These are phyloP conservation scores for Cicer arietinum DNA, from an alignment of 306 rosid species.

Conservation along the genomic window DNA sequence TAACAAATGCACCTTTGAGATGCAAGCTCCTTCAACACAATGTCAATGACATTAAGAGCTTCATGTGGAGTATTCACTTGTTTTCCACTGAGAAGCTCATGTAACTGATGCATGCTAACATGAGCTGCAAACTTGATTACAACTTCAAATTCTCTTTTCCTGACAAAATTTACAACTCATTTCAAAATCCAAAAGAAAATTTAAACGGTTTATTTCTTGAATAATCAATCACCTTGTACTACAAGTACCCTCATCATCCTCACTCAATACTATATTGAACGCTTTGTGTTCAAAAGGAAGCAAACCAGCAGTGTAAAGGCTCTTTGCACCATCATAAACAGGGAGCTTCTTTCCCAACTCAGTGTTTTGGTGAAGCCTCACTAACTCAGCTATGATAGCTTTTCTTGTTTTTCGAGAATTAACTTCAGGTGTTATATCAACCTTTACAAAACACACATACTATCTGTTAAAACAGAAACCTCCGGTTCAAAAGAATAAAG, in stretches of 20 bases:
- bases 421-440: slow-evolving; percentile 55
- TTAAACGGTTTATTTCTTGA: not conserved
- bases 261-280: slow-evolving; percentile 40
- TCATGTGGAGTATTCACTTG: slow-evolving; percentile 53
- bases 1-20: slow-evolving; percentile 50
- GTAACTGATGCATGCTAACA: slow-evolving; percentile 57
- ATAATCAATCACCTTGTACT: slow-evolving; percentile 45
- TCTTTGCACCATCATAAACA: slow-evolving; percentile 56
- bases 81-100: slow-evolving; percentile 57
- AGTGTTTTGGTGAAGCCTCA: slow-evolving; percentile 47
- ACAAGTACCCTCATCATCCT: slow-evolving; percentile 43
- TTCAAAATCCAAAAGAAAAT: slow-evolving; percentile 19
- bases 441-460: slow-evolving; percentile 43
- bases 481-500: no score
- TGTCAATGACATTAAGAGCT: slow-evolving; percentile 48
- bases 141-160: slow-evolving; percentile 53
- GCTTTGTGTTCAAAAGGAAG: slow-evolving; percentile 57
- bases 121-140: slow-evolving; percentile 48
- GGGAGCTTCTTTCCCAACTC: slow-evolving; percentile 54
- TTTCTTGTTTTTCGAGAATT: slow-evolving; percentile 47
- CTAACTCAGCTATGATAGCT: slow-evolving; percentile 54
- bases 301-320: slow-evolving; percentile 58
- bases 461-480: no score
- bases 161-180: slow-evolving; percentile 29
- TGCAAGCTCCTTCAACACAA: slow-evolving; percentile 55